A percentile compares a stretch with the other conserved stretches of the same genome.
Evolutionary conservation across 139 green algal genomes (phyloP).

Genomic region (Closterium sp.): DNA sequence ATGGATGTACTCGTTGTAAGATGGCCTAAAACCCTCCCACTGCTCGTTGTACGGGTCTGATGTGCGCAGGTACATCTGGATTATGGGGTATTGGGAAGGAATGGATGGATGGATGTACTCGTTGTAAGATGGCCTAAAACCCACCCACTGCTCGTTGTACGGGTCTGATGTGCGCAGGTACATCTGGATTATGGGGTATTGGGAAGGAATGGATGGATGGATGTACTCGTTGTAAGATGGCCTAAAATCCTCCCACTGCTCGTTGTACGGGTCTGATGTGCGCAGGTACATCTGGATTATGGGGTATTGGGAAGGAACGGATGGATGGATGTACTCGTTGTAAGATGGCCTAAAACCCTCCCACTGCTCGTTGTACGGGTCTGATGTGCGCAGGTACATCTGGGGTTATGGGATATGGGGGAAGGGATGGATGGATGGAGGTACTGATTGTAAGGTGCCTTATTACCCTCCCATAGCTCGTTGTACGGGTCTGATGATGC

Average conservation of each 20-base stretch:
- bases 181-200: constrained; percentile 51
- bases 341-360: background rate
- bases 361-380: constrained; percentile 65
- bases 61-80: constrained; percentile 64
- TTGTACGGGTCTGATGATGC: too few species aligned
- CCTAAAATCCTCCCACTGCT: constrained; percentile 53
- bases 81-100: too few species aligned
- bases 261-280: constrained; percentile 61
- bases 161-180: constrained; percentile 64
- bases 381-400: constrained; percentile 66
- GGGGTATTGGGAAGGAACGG: too few species aligned
- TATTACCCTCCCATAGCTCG: too few species aligned
- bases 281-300: constrained; percentile 62
- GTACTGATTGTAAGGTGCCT: too few species aligned
- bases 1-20: too few species aligned
- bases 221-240: too few species aligned
- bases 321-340: too few species aligned
- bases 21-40: constrained; percentile 62
- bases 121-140: too few species aligned
- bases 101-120: too few species aligned
- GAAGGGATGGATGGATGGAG: too few species aligned
- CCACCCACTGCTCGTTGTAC: constrained; percentile 64
- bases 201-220: too few species aligned
- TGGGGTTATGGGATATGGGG: background rate
- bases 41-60: constrained; percentile 62